Conservation (phyloP, 2,329 filamentous ascomycete genomes). For the Talaromyces atroroseus region DNA sequence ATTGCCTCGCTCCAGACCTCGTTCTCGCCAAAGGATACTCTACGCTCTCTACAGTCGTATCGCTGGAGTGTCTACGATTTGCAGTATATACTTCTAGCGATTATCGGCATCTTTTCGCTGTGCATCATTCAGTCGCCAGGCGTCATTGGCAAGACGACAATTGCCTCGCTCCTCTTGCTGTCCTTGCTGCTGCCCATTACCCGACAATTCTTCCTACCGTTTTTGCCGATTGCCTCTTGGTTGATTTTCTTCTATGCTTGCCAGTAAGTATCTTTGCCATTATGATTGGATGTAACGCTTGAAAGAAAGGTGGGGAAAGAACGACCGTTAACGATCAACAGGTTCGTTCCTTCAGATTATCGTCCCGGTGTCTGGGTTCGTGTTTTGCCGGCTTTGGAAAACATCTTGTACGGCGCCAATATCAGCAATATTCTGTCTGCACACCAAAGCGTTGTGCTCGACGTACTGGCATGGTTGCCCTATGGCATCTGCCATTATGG, state of each 20-base stretch:
- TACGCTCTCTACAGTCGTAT: constrained; percentile 69
- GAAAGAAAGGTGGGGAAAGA: neutral
- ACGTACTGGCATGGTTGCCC: constrained; percentile 86
- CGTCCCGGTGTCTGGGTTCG: constrained; percentile 93
- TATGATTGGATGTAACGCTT: no score
- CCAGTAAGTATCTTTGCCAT: constrained; percentile 63
- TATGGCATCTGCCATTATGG: constrained; percentile 91
- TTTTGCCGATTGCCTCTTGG: constrained; percentile 78
- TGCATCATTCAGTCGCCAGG: constrained; percentile 74
- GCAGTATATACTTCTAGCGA: constrained; percentile 72
- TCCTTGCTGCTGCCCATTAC: constrained; percentile 77
- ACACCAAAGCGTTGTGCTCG: constrained; percentile 75
- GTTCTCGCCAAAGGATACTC: constrained; percentile 71
- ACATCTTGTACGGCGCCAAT: constrained; percentile 93
- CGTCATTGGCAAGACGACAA: constrained; percentile 69
- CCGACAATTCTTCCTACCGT: constrained; percentile 85
- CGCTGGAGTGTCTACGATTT: constrained; percentile 78
- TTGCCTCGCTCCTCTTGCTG: constrained; percentile 60
- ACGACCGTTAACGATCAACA: constrained; percentile 33
- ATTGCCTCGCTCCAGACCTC: constrained; percentile 75
- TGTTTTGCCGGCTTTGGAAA: constrained; percentile 87
- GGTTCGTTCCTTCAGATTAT: constrained; percentile 84
- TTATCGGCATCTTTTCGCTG: constrained; percentile 75
- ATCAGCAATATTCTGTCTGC: constrained; percentile 92
- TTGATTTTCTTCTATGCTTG: constrained; percentile 87